Conservation (phyloP, 1,284 basidiomycete genomes). For the Pholiota adiposa region DNA sequence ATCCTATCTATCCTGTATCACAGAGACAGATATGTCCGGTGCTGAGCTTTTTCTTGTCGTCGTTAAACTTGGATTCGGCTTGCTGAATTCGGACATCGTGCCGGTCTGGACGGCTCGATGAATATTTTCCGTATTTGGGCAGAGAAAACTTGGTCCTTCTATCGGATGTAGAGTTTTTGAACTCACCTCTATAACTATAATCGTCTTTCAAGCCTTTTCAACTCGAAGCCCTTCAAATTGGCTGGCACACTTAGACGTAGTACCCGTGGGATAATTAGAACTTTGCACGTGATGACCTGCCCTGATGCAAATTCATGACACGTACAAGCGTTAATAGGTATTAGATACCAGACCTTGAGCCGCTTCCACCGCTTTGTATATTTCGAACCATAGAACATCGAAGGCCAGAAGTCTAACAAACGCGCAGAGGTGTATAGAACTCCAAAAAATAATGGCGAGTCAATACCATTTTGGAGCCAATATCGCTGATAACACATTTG, state of each 20-base stretch:
- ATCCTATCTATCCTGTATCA: too few species aligned
- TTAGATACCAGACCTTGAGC: neutral
- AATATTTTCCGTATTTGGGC: too few species aligned
- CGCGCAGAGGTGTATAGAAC: neutral
- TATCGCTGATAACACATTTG: neutral
- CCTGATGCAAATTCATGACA: slow-evolving; percentile 28
- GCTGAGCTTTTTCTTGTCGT: too few species aligned
- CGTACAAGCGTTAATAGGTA: slow-evolving; percentile 20
- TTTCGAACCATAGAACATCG: neutral
- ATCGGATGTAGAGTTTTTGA: too few species aligned
- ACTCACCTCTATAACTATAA: too few species aligned
- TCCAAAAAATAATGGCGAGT: slow-evolving; percentile 13
- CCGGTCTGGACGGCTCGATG: too few species aligned
- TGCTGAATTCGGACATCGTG: too few species aligned
- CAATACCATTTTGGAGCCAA: neutral
- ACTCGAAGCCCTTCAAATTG: neutral
- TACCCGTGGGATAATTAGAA: neutral
- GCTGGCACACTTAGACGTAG: neutral
- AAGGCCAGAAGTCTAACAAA: neutral
- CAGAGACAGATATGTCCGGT: too few species aligned
- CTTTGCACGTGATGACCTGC: slow-evolving; percentile 28
- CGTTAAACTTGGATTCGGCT: too few species aligned
- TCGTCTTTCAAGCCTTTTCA: too few species aligned
- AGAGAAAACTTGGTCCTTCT: too few species aligned
- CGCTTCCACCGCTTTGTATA: neutral